phyloP scores from a whole-genome alignment of 768 basidiomycete species.

The Boletellus ananiceps region DNA sequence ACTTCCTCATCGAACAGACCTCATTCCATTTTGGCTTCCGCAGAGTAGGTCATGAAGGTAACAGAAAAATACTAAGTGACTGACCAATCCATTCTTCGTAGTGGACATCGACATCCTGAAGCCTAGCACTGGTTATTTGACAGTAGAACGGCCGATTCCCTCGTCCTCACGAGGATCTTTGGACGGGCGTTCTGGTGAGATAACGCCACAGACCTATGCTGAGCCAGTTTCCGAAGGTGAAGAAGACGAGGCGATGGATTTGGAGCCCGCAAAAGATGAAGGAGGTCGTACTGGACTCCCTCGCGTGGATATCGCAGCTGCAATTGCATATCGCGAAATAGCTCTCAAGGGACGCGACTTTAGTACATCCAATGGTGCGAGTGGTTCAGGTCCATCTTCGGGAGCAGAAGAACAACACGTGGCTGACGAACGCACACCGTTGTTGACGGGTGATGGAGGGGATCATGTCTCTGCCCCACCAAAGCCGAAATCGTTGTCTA shows the following conservation, averaged over 20 bases:
- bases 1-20: conserved; percentile 85
- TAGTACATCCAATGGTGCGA: conserved; percentile 4
- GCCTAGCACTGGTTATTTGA: conserved; percentile 74
- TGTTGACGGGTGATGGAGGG: conserved; percentile 29
- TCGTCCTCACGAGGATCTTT: conserved; percentile 45
- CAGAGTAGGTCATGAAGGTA: conserved; percentile 57
- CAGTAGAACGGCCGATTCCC: conserved; percentile 68
- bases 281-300: conserved; percentile 74
- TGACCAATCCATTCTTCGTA: conserved; percentile 24
- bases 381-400: conserved; percentile 6
- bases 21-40: conserved; percentile 98
- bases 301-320: conserved; percentile 71
- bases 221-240: conserved; percentile 97
- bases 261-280: conserved; percentile 75
- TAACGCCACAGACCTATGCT: conserved; percentile 52
- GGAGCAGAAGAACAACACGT: conserved; percentile 27
- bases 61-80: not conserved
- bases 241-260: conserved; percentile 71
- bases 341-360: conserved; percentile 52
- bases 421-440: conserved; percentile 35
- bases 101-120: conserved; percentile 97
- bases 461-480: conserved; percentile 17
- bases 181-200: conserved; percentile 41
- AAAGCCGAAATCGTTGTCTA: conserved; percentile 45
- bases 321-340: conserved; percentile 80